Conservation (phyloP, 345 rosid species). For the Arabis hirsuta region DNA sequence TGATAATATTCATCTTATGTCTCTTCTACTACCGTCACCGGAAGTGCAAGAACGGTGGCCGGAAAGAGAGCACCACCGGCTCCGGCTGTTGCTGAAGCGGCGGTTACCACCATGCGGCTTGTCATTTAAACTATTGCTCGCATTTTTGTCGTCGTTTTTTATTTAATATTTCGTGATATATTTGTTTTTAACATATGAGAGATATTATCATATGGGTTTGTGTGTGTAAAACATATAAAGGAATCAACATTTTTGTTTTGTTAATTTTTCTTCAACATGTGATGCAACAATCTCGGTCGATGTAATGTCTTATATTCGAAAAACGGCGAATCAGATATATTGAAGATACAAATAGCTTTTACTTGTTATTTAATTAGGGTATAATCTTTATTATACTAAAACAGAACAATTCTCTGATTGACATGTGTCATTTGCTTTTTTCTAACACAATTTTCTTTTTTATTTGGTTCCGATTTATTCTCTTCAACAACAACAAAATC, state of each 20-base stretch:
- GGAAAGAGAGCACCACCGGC: conserved; percentile 28
- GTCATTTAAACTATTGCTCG: background rate
- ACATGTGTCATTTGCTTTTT: no score
- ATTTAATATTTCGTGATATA: background rate
- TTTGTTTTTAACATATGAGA: background rate
- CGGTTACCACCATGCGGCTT: conserved; percentile 1
- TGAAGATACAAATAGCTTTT: background rate
- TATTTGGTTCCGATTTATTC: no score
- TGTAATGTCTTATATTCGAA: background rate
- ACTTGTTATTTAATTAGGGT: no score
- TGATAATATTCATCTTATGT: conserved; percentile 32
- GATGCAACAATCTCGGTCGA: background rate
- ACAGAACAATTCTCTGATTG: no score
- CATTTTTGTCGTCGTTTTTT: background rate
- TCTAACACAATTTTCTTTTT: no score
- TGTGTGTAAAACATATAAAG: conserved; percentile 10
- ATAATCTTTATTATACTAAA: no score
- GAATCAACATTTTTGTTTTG: conserved; percentile 4
- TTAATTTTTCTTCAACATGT: background rate
- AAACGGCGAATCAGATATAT: background rate
- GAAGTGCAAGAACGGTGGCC: conserved; percentile 16
- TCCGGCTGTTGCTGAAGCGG: conserved; percentile 25
- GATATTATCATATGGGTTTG: conserved; percentile 1
- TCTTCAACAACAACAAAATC: background rate
- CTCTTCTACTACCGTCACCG: conserved; percentile 36